A percentile compares a stretch with the other conserved stretches of the same genome.
Conservation (phyloP, 805 yeast genomes). For the Zygosaccharomyces bailii region DNA sequence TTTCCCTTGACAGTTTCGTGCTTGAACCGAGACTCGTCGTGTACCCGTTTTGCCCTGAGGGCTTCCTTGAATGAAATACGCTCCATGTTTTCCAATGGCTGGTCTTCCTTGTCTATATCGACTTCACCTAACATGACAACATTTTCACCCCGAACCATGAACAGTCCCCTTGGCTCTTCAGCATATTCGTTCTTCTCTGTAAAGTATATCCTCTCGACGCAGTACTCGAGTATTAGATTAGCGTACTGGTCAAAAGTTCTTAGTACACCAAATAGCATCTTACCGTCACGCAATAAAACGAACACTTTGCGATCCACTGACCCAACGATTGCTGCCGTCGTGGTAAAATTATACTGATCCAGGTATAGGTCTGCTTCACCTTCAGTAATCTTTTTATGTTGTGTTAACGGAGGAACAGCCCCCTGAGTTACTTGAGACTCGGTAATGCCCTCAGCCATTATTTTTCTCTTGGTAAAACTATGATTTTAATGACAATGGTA, state of each 20-base stretch:
- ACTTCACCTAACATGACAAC: slow-evolving; percentile 92
- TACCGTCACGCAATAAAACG: slow-evolving; percentile 85
- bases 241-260: slow-evolving; percentile 95
- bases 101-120: slow-evolving; percentile 82
- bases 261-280: slow-evolving; percentile 79
- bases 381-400: slow-evolving; percentile 34
- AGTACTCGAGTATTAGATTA: slow-evolving; percentile 87
- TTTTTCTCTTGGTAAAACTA: not conserved
- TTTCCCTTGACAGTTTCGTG: slow-evolving; percentile 47
- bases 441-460: not conserved
- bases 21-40: slow-evolving; percentile 36
- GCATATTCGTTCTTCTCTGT: slow-evolving; percentile 56
- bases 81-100: slow-evolving; percentile 52
- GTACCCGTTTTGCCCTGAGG: slow-evolving; percentile 39
- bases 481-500: not conserved
- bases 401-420: slow-evolving; percentile 5
- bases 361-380: slow-evolving; percentile 58
- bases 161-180: slow-evolving; percentile 74
- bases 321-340: slow-evolving; percentile 87
- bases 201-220: slow-evolving; percentile 78
- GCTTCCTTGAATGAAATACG: slow-evolving; percentile 64
- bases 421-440: slow-evolving; percentile 5
- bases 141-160: slow-evolving; percentile 92
- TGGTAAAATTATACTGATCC: slow-evolving; percentile 79
- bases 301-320: slow-evolving; percentile 79